These are phyloP conservation scores for Nephelium lappaceum DNA, from an alignment of 345 rosid species.

Conservation along the genomic window DNA sequence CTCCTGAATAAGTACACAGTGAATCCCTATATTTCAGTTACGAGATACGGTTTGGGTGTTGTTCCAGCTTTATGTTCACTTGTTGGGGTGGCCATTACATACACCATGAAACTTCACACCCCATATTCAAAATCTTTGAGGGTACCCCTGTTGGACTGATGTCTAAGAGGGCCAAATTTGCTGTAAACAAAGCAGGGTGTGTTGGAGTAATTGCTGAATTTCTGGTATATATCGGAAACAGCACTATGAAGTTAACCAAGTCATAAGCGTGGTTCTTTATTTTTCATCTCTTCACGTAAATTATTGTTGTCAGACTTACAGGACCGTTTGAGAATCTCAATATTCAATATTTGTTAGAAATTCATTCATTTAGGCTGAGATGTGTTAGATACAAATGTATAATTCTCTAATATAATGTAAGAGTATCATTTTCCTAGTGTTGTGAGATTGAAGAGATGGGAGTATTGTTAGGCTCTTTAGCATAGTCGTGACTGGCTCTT, in stretches of 20 bases:
- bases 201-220: background rate
- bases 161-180: background rate
- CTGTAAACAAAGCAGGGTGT: background rate
- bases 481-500: background rate
- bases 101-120: constrained; percentile 67
- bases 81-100: constrained; percentile 65
- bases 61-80: constrained; percentile 85
- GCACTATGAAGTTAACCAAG: background rate
- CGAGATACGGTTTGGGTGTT: constrained; percentile 86
- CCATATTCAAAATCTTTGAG: constrained; percentile 47
- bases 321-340: background rate
- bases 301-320: background rate
- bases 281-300: background rate
- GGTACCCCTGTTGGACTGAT: constrained; percentile 74
- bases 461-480: background rate
- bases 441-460: background rate
- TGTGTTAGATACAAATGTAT: background rate
- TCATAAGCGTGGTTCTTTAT: background rate
- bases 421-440: background rate
- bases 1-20: constrained; percentile 30
- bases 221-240: background rate
- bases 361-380: background rate
- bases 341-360: background rate
- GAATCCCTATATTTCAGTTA: constrained; percentile 47
- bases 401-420: constrained; percentile 10